Evolutionary conservation across 257 asterid genomes (phyloP), one percentile per base, ranked within the genome.

Genomic region (Petunia axillaris): DNA sequence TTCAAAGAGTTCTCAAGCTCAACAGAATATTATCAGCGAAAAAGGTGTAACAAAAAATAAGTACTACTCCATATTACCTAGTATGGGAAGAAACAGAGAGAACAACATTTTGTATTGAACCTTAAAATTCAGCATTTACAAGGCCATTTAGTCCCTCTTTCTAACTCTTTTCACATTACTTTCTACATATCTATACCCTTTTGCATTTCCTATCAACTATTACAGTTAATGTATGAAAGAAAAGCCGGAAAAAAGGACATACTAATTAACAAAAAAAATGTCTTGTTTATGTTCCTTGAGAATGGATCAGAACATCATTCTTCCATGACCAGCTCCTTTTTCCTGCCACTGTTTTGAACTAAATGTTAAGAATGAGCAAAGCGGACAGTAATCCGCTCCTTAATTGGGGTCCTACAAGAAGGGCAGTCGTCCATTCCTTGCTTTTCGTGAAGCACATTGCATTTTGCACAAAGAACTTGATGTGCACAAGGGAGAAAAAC

Each of bases 401-500:
- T 81, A 57, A 94, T 92, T 6, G 77, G 75, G 0, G 94, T 80
- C 90, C 98, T 88, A 85, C 97, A 94, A 46, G 97, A 94, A 25
- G 97, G 98, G 76, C 98, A 94, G 13, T 91, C 97, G 0, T 62
- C 76, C 95, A 92, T 89, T 39, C 95, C 94, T 81, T 88, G 85
- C 89, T 89, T 89, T 67, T 87, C 90, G 80, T 87, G 97, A 8
- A 64, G 88, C 5, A 5, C 60, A 44, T 75, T 95, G 93, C 99
- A 95, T n/a, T 83, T 53, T 8, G 54, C 75, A 41, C 99, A 95
- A 14, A 95, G 90, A 75, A 93, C 92, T 87, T 91, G 97, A 83
- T 95, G 99, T 1, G 93, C 88, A 77, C 99, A 95, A 0, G 99
- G 99, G 76, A 91, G 70, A 85, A 95, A 95, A 46, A 93, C 91